These are phyloP conservation scores for Potentilla sterilis DNA, from an alignment of 306 rosid genomes.

Conservation along the genomic window DNA sequence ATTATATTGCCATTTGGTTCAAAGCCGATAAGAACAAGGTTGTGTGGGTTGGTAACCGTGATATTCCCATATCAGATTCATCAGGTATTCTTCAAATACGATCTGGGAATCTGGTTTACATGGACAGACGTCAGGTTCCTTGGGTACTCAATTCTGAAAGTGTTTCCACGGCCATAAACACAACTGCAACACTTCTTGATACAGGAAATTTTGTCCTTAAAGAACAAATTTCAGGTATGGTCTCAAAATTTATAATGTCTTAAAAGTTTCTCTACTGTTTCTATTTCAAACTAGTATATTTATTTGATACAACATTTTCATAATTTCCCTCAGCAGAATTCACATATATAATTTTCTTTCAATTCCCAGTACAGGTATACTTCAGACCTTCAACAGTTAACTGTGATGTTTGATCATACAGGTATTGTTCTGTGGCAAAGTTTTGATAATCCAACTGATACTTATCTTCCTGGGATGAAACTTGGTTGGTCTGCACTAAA, in stretches of 20 bases:
- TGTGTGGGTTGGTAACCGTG: constrained; percentile 13
- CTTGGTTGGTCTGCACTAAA: constrained; percentile 6
- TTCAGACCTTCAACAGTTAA: neutral
- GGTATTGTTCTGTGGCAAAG: constrained; percentile 17
- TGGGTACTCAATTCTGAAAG: neutral
- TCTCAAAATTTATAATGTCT: neutral
- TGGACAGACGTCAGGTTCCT: neutral
- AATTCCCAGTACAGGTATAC: neutral
- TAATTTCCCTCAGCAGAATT: neutral
- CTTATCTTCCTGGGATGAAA: constrained; percentile 25
- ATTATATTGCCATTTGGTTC: constrained; percentile 11
- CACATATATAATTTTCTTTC: neutral
- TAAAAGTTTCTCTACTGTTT: neutral
- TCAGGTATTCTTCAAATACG: neutral
- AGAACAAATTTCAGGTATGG: neutral
- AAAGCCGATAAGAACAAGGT: neutral
- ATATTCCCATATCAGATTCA: neutral
- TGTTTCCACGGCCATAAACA: neutral
- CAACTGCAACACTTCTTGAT: constrained; percentile 15
- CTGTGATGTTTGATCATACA: neutral
- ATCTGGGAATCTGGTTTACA: constrained; percentile 11
- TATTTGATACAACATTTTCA: neutral
- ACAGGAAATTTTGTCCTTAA: constrained; percentile 6
- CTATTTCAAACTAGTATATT: neutral
- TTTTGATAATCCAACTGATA: constrained; percentile 10